These are phyloP conservation scores for Osmanthus fragrans DNA, from an alignment of 257 asterid species.

Conservation along the genomic window DNA sequence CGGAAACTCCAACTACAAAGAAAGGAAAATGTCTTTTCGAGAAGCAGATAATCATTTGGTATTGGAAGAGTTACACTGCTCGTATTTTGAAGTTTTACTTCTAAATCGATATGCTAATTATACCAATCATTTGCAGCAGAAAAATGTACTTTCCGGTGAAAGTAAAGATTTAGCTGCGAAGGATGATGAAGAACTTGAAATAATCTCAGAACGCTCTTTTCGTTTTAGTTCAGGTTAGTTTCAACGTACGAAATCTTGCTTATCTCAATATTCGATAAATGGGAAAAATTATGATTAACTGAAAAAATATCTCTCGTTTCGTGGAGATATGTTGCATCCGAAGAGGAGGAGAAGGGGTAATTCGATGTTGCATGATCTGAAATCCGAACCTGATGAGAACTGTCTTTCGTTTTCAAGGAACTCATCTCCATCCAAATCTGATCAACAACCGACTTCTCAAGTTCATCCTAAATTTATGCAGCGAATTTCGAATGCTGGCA, in stretches of 20 bases:
- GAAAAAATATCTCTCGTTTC: constrained; percentile 18
- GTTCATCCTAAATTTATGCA: constrained; percentile 47
- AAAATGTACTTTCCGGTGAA: constrained; percentile 27
- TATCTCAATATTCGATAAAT: background rate
- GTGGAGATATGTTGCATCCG: constrained; percentile 61
- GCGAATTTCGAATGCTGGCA: constrained; percentile 29
- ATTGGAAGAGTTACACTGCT: background rate
- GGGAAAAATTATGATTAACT: background rate
- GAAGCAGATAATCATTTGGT: constrained; percentile 44
- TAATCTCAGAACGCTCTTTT: constrained; percentile 39
- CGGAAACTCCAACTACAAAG: constrained; percentile 36
- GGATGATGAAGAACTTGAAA: constrained; percentile 50
- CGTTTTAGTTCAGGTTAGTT: constrained; percentile 46
- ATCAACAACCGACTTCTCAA: constrained; percentile 48
- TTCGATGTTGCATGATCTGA: constrained; percentile 34
- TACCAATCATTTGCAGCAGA: constrained; percentile 32
- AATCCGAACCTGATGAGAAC: constrained; percentile 46
- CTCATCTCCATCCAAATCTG: constrained; percentile 77
- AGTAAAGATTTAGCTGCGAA: constrained; percentile 36
- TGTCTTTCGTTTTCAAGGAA: constrained; percentile 54
- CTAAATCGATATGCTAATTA: background rate
- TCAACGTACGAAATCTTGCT: background rate
- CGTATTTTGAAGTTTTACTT: too few species aligned
- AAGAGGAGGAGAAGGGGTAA: constrained; percentile 70
- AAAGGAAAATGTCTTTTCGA: constrained; percentile 34